phyloP scores from a whole-genome alignment of 768 basidiomycete genomes.

The Amanita rubescens region DNA sequence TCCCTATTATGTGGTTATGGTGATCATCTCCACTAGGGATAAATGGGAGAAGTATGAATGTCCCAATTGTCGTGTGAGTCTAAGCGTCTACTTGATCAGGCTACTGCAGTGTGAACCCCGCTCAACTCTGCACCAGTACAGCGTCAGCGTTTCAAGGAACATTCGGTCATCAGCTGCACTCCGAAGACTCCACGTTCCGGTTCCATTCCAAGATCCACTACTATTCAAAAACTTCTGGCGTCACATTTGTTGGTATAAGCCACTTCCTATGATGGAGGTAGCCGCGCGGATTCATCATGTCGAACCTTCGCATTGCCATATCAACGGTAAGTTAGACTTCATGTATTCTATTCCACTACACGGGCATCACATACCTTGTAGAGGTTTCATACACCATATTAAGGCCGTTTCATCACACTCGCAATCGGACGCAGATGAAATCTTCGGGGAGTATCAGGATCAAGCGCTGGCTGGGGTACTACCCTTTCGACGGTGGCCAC shows the following conservation, averaged over 20 bases:
- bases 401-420: slow-evolving; percentile 31
- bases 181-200: slow-evolving; percentile 23
- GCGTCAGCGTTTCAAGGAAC: slow-evolving; percentile 15
- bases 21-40: slow-evolving; percentile 30
- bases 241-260: slow-evolving; percentile 10
- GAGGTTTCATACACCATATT: slow-evolving; percentile 61
- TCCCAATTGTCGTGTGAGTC: slow-evolving; percentile 44
- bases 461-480: slow-evolving; percentile 51
- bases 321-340: slow-evolving; percentile 27
- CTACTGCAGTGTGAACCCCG: not conserved
- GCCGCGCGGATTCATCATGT: slow-evolving; percentile 17
- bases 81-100: not conserved
- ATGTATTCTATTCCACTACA: not conserved
- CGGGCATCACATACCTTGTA: slow-evolving; percentile 14
- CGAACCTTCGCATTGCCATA: slow-evolving; percentile 48
- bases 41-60: slow-evolving; percentile 78
- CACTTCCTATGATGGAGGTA: slow-evolving; percentile 13
- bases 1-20: not conserved
- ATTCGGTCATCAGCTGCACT: slow-evolving; percentile 30
- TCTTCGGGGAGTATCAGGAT: slow-evolving; percentile 61
- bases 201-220: slow-evolving; percentile 24
- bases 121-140: not conserved
- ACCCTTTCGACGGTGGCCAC: slow-evolving; percentile 64
- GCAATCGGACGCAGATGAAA: slow-evolving; percentile 42
- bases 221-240: slow-evolving; percentile 26